phyloP scores from a whole-genome alignment of 176 grass and related monocot genomes.

The Aegilops longissima region DNA sequence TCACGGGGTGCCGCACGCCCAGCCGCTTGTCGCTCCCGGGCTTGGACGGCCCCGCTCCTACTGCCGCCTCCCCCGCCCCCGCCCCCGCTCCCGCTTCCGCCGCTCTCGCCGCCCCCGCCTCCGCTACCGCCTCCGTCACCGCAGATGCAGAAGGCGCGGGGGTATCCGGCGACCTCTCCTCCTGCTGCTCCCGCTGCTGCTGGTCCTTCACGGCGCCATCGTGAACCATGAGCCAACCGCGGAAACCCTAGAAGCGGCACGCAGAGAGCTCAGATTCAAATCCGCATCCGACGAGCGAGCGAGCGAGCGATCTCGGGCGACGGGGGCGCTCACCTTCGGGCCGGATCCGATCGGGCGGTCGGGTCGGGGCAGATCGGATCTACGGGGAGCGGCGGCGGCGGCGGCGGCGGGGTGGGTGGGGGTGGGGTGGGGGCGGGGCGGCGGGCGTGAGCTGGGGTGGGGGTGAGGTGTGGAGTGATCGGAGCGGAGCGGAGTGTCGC shows the following conservation, averaged over 20 bases:
- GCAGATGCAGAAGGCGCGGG: conserved; percentile 5
- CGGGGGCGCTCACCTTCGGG: conserved; percentile 17
- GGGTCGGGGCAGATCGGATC: conserved; percentile 27
- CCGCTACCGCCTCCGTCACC: conserved; percentile 24
- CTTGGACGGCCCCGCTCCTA: background rate
- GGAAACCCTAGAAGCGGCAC: background rate
- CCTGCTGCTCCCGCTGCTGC: background rate
- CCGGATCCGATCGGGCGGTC: conserved; percentile 40
- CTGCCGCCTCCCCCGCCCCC: background rate
- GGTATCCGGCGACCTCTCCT: conserved; percentile 19
- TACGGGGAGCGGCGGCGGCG: background rate
- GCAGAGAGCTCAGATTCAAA: conserved; percentile 13
- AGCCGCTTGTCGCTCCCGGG: conserved; percentile 48
- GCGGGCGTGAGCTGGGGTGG: conserved; percentile 36
- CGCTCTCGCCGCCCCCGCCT: background rate
- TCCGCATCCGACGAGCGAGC: background rate
- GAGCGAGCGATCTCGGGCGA: too few species aligned
- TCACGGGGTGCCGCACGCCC: conserved; percentile 61
- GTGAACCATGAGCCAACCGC: conserved; percentile 58
- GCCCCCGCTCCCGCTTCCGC: background rate
- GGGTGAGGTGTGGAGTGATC: conserved; percentile 28
- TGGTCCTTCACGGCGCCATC: conserved; percentile 73
- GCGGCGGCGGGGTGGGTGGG: background rate
- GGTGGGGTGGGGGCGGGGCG: background rate
- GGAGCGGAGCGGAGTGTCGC: background rate